Conservation (phyloP, 257 asterid species). For the Solanum bulbocastanum region DNA sequence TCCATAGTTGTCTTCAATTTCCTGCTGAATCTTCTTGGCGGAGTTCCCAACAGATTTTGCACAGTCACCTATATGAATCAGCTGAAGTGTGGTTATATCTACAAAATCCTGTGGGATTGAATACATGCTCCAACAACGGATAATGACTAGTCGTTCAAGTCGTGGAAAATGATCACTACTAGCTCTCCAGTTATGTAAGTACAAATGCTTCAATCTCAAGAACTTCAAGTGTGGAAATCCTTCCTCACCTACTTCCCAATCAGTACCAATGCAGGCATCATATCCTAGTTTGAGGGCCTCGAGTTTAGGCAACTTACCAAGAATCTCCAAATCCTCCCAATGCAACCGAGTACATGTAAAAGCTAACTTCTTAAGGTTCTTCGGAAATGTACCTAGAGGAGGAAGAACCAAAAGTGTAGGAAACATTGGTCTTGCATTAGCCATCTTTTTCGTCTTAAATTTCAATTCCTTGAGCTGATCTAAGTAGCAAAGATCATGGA, state of each 20-base stretch:
- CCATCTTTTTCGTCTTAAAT: background rate
- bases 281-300: background rate
- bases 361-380: background rate
- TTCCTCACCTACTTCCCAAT: background rate
- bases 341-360: background rate
- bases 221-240: background rate
- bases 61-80: background rate
- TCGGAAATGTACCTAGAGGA: background rate
- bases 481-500: background rate
- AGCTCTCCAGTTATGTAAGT: background rate
- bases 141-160: background rate
- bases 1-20: background rate
- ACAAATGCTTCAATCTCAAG: background rate
- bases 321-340: background rate
- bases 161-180: background rate
- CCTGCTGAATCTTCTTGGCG: background rate
- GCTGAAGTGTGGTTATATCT: background rate
- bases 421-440: background rate
- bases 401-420: background rate
- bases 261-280: background rate
- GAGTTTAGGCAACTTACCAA: background rate
- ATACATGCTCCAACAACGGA: background rate
- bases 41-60: background rate
- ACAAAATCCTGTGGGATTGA: background rate
- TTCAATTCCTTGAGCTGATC: background rate